phyloP scores from a whole-genome alignment of 2,329 filamentous ascomycete species.

The Anthostomella pinea region DNA sequence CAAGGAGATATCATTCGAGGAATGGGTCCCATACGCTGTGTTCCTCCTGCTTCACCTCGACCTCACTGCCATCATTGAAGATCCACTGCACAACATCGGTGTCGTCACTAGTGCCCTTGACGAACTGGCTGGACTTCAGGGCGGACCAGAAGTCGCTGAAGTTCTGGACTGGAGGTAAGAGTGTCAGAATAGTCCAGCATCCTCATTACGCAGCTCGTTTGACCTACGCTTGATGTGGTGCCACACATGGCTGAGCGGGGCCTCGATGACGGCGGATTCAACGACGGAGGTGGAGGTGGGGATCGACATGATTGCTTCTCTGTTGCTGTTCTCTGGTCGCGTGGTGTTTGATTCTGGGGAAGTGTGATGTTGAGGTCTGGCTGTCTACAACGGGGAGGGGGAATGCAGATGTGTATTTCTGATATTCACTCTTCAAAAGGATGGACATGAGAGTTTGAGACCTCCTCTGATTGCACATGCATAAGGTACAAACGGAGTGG shows the following conservation, averaged over 20 bases:
- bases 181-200: background rate
- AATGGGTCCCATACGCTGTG: constrained; percentile 55
- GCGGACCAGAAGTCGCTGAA: constrained; percentile 66
- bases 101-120: constrained; percentile 62
- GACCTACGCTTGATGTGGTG: constrained; percentile 64
- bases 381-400: too few species aligned
- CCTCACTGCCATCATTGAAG: constrained; percentile 65
- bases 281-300: constrained; percentile 65
- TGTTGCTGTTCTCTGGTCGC: constrained; percentile 9
- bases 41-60: constrained; percentile 75
- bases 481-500: constrained; percentile 20
- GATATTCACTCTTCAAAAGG: too few species aligned
- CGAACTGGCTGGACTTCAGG: constrained; percentile 59
- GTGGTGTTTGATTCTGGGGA: constrained; percentile 1
- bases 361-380: background rate
- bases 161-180: constrained; percentile 46
- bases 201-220: background rate
- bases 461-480: constrained; percentile 17
- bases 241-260: constrained; percentile 65
- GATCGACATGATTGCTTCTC: constrained; percentile 43
- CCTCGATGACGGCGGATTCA: constrained; percentile 67
- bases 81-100: constrained; percentile 67
- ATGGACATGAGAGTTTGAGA: too few species aligned
- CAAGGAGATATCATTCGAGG: too few species aligned
- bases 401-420: too few species aligned